These are phyloP conservation scores for Russula olivacea DNA, from an alignment of 768 basidiomycete species.

Conservation along the genomic window DNA sequence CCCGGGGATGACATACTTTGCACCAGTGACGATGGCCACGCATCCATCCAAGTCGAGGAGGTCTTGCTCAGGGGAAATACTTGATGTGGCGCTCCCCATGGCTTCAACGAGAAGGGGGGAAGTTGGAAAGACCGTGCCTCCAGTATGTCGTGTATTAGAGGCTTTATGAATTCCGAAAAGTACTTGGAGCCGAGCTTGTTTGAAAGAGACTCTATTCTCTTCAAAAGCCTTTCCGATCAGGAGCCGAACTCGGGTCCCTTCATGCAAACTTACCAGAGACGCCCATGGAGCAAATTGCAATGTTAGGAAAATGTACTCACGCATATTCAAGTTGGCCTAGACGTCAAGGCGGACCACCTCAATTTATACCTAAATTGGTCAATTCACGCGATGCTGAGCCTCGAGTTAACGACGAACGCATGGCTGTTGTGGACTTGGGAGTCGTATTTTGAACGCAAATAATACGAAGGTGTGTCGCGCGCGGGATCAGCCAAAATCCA, in stretches of 20 bases:
- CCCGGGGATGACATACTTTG: constrained; percentile 34
- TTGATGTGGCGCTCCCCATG: constrained; percentile 18
- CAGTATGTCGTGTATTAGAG: background rate
- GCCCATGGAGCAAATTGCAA: background rate
- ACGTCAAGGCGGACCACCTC: too few species aligned
- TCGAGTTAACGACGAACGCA: too few species aligned
- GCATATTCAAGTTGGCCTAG: background rate
- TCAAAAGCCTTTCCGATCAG: background rate
- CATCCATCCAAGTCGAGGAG: constrained; percentile 43
- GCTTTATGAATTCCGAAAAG: background rate
- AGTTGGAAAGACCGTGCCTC: background rate
- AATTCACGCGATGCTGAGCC: too few species aligned
- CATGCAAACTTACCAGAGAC: background rate
- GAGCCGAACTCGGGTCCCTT: background rate
- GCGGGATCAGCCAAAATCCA: too few species aligned
- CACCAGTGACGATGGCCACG: constrained; percentile 46
- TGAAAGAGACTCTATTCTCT: background rate
- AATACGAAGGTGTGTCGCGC: too few species aligned
- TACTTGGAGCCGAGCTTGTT: background rate
- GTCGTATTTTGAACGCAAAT: too few species aligned
- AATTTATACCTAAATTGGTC: too few species aligned
- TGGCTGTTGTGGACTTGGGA: too few species aligned
- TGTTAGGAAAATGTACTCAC: background rate
- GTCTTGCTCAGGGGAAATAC: constrained; percentile 34
- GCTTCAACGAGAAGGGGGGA: background rate